A percentile compares a stretch with the other conserved stretches of the same genome.
Conservation (phyloP, 768 basidiomycete species). For the Naganishia vaughanmartiniae region DNA sequence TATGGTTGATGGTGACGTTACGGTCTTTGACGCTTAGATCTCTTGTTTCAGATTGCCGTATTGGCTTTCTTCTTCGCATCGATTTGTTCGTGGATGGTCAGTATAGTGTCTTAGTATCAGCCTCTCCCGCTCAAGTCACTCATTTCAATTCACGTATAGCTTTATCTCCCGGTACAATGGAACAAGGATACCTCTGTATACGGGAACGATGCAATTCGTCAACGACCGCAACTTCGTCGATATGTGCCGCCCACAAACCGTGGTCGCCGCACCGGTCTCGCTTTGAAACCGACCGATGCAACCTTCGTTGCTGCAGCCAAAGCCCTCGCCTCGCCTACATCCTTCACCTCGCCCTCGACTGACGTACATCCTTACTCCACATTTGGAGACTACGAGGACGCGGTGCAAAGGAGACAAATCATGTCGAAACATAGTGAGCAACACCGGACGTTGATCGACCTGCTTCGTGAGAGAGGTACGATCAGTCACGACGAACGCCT, state of each 20-base stretch:
- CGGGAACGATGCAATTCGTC: not conserved
- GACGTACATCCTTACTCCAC: not conserved
- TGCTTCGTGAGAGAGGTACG: slow-evolving; percentile 21
- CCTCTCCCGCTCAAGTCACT: not conserved
- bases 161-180: slow-evolving; percentile 25
- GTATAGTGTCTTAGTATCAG: not conserved
- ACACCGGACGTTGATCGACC: slow-evolving; percentile 26
- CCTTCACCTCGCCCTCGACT: not conserved
- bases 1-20: not conserved
- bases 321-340: not conserved
- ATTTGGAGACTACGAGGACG: not conserved
- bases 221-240: slow-evolving; percentile 6
- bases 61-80: slow-evolving; percentile 20
- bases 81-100: slow-evolving; percentile 27
- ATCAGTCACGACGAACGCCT: slow-evolving; percentile 11
- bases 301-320: not conserved
- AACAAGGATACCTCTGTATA: slow-evolving; percentile 4
- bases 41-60: slow-evolving; percentile 21
- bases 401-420: not conserved
- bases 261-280: slow-evolving; percentile 5
- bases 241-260: slow-evolving; percentile 3
- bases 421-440: slow-evolving; percentile 25
- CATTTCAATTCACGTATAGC: not conserved
- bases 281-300: not conserved
- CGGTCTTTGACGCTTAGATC: not conserved